phyloP scores from a whole-genome alignment of 768 basidiomycete species.

The Boletus rubescentipes region DNA sequence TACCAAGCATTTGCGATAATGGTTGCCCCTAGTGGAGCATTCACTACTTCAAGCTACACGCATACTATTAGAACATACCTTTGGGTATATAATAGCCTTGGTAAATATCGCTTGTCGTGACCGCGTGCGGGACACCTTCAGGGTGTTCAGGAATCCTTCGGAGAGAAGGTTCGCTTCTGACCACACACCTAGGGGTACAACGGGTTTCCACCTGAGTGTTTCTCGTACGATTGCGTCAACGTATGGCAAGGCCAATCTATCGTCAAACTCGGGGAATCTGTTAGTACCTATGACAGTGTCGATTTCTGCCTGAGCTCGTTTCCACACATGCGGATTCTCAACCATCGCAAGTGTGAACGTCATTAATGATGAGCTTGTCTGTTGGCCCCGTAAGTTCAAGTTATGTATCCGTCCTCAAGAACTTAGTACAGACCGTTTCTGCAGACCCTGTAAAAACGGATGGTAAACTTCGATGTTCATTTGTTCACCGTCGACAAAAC shows the following conservation, averaged over 20 bases:
- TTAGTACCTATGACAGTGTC: not conserved
- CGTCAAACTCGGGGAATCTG: not conserved
- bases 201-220: constrained; percentile 1
- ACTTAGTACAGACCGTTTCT: too few relatives aligned
- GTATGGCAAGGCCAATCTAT: not conserved
- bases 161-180: too few relatives aligned
- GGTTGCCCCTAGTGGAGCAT: not conserved
- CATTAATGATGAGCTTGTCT: not conserved
- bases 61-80: not conserved
- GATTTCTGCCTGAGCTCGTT: not conserved
- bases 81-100: not conserved
- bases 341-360: constrained; percentile 3
- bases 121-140: not conserved
- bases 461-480: too few relatives aligned
- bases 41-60: too few relatives aligned
- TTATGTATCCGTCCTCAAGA: too few relatives aligned
- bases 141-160: not conserved
- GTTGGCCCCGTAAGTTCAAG: not conserved
- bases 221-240: too few relatives aligned
- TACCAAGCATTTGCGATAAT: not conserved
- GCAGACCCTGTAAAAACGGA: too few relatives aligned
- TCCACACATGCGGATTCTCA: constrained; percentile 2
- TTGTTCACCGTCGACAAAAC: too few relatives aligned
- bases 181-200: not conserved
- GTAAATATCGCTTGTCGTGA: not conserved